Conservation (phyloP, 768 basidiomycete genomes). For the Macrocybe gigantea region DNA sequence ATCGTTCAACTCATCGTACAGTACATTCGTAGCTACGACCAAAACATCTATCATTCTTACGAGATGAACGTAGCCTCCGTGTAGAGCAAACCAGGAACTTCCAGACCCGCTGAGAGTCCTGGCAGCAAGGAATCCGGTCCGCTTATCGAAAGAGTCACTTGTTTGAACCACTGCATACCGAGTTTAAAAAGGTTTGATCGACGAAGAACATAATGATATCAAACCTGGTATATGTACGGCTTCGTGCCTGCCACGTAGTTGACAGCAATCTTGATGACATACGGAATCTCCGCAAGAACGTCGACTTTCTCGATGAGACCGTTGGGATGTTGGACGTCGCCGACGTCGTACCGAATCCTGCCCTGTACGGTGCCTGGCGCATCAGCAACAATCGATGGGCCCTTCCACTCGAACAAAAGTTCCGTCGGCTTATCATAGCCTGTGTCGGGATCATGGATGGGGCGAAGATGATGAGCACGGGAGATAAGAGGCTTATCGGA, state of each 20-base stretch:
- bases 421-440: conserved; percentile 70
- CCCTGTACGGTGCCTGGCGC: conserved; percentile 52
- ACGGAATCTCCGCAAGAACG: conserved; percentile 91
- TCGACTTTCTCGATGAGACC: conserved; percentile 92
- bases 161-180: conserved; percentile 38
- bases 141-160: conserved; percentile 34
- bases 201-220: conserved; percentile 23
- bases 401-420: conserved; percentile 76
- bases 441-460: conserved; percentile 69
- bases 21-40: too few species aligned
- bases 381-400: conserved; percentile 50
- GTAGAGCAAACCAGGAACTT: conserved; percentile 70
- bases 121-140: conserved; percentile 34
- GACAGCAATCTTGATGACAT: conserved; percentile 86
- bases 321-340: conserved; percentile 48
- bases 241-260: conserved; percentile 92
- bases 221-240: conserved; percentile 90
- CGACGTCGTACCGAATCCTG: conserved; percentile 51
- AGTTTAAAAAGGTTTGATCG: conserved; percentile 2
- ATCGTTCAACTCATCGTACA: too few species aligned
- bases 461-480: conserved; percentile 57
- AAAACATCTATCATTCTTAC: conserved; percentile 4
- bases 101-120: conserved; percentile 33
- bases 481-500: conserved; percentile 47
- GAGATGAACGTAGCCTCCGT: conserved; percentile 93